phyloP scores from a whole-genome alignment of 1,139 yeast genomes.

The Saccharomyces hybrid region DNA sequence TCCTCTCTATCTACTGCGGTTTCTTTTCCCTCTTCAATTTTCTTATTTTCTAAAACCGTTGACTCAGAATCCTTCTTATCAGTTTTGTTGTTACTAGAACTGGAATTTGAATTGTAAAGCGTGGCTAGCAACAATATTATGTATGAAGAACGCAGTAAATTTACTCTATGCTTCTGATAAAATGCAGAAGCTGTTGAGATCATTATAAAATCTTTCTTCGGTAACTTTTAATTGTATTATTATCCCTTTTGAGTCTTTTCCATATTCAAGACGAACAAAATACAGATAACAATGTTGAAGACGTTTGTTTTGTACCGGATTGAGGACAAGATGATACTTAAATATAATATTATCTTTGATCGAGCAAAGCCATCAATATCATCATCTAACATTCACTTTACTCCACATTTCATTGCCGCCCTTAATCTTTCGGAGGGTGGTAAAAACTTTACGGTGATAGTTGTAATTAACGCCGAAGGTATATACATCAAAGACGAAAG shows the following conservation, averaged over 20 bases:
- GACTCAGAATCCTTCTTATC: constrained; percentile 4
- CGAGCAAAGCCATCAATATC: background rate
- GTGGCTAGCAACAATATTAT: constrained; percentile 23
- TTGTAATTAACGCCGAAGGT: background rate
- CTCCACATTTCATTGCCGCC: background rate
- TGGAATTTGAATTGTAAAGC: constrained; percentile 13
- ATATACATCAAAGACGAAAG: background rate
- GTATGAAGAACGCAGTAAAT: constrained; percentile 26
- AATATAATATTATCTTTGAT: background rate
- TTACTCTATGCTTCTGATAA: constrained; percentile 24
- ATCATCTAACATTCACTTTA: background rate
- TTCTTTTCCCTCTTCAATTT: background rate
- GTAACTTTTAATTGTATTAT: background rate
- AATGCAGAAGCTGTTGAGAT: constrained; percentile 9
- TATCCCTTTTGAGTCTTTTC: background rate
- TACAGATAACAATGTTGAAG: background rate
- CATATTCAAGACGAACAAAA: background rate
- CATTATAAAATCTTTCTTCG: background rate
- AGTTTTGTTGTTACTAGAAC: constrained; percentile 10
- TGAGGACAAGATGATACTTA: background rate
- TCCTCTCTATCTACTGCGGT: constrained; percentile 3
- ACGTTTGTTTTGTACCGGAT: background rate
- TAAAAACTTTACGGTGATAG: background rate
- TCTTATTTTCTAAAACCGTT: constrained; percentile 3
- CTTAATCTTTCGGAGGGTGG: background rate